Evolutionary conservation across 352 stramenopile species (phyloP), one percentile per base, ranked within the genome.

Genomic region (Pythium grandisporangium): DNA sequence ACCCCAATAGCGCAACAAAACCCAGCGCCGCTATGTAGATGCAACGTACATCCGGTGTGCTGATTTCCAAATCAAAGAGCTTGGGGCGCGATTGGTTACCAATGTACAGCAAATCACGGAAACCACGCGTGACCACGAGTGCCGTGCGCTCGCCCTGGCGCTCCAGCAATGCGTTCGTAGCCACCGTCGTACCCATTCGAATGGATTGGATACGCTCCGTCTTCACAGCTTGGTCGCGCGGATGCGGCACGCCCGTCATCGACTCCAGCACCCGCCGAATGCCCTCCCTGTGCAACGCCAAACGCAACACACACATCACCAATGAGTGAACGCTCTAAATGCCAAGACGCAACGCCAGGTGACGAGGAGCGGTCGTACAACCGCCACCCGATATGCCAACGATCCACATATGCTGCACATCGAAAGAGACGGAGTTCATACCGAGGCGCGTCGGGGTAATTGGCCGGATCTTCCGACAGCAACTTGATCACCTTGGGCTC

Each of bases 131-230:
- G 10, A 89, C 98, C 6, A 99, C 63, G 2, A 99, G 71, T 37
- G 86, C 95, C 48, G 90, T 98, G 16, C 81, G 72, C 53, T 97
- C 93, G 17, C 96, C 96, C 42, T 98, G 73, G 34, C 96, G 71
- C 66, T 99, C 96, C 25, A 99, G 63, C 55, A 99, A 69, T 5
- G 96, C 96, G 59, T 99, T 99, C n/a, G 96, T 99, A 2, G 96
- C 96, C 11, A 99, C 96, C 4, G 96, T 99, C 7, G 96, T 99
- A 66, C 68, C 96, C 96, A 99, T 99, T 22, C 96, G 81, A 55
- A 99, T 98, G 38, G 75, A 96, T 43, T 95, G 87, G 48, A 99
- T 98, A 30, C 72, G 62, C 10, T 66, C 70, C 22, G 92, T 98
- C 43, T 95, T 70, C 16, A 98, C 70, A 0, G 75, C 69, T 33